Conservation (phyloP, 1,139 yeast genomes). For the Yamadazyma blattariae region DNA sequence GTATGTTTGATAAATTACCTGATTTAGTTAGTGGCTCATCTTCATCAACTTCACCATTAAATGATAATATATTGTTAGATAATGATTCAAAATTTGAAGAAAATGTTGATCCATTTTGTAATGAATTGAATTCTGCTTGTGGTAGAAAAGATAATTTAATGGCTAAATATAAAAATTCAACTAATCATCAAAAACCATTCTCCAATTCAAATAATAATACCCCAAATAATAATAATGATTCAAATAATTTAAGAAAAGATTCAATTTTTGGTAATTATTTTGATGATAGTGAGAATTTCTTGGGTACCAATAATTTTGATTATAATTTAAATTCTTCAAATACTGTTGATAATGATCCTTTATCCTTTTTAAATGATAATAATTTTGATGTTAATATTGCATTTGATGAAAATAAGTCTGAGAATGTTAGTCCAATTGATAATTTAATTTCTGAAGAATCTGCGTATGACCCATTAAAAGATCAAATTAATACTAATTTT, state of each 20-base stretch:
- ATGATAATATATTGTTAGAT: constrained; percentile 32
- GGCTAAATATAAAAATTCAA: constrained; percentile 45
- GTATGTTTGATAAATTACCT: constrained; percentile 20
- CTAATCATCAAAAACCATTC: too few relatives aligned
- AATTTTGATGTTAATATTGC: constrained; percentile 53
- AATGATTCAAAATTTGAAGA: constrained; percentile 34
- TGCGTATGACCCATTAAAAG: constrained; percentile 59
- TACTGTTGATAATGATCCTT: constrained; percentile 29
- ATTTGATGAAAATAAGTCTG: constrained; percentile 24
- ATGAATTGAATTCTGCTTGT: constrained; percentile 73
- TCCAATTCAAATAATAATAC: too few relatives aligned
- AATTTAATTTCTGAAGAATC: constrained; percentile 60
- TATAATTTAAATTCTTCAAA: constrained; percentile 16
- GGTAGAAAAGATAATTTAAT: constrained; percentile 73
- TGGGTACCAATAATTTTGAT: constrained; percentile 13
- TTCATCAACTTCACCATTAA: constrained; percentile 38
- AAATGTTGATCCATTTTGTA: constrained; percentile 64
- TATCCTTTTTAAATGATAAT: constrained; percentile 43
- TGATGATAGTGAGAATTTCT: constrained; percentile 5
- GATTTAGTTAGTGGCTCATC: constrained; percentile 37
- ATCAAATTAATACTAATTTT: constrained; percentile 19
- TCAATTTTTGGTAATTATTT: constrained; percentile 7
- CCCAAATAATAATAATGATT: neutral
- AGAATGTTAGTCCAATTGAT: constrained; percentile 24
- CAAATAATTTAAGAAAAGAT: neutral